Evolutionary conservation across 2,329 filamentous ascomycete species (phyloP).

Genomic region (Lasiodiplodia sp.): DNA sequence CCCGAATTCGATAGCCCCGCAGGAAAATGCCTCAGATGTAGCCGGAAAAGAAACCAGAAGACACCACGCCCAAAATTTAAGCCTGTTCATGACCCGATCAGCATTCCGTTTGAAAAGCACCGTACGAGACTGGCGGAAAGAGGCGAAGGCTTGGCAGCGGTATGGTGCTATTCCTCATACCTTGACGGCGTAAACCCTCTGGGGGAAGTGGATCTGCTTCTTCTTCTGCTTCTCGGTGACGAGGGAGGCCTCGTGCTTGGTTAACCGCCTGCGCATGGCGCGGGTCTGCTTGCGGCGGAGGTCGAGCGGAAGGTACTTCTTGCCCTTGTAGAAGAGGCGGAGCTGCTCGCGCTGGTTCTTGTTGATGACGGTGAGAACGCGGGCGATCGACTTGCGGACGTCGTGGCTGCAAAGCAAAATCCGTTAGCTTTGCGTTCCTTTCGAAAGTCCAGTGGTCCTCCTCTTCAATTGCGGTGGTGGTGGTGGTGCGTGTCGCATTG

Average conservation of each 20-base stretch:
- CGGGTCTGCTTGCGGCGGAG: conserved; percentile 98
- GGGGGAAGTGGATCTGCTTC: conserved; percentile 93
- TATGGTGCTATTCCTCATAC: conserved; percentile 55
- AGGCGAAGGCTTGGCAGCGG: not conserved
- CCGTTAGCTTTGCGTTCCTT: conserved; percentile 31
- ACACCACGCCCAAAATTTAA: conserved; percentile 26
- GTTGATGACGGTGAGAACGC: conserved; percentile 99
- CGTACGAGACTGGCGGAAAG: not conserved
- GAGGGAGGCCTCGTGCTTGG: conserved; percentile 84
- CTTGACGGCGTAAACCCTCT: conserved; percentile 99
- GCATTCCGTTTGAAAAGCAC: not conserved
- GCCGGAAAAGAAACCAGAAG: conserved; percentile 30
- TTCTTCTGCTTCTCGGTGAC: conserved; percentile 96
- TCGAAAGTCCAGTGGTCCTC: not conserved
- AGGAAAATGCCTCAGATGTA: conserved; percentile 29
- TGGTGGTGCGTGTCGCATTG: conserved; percentile 6
- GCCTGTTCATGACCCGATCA: conserved; percentile 20
- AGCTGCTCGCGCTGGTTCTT: conserved; percentile 98
- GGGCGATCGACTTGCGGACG: conserved; percentile 98
- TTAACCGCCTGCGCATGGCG: conserved; percentile 94
- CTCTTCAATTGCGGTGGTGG: conserved; percentile 2
- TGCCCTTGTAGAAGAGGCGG: conserved; percentile 99
- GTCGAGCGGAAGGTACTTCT: conserved; percentile 99
- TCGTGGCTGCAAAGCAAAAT: conserved; percentile 74
- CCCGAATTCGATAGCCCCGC: conserved; percentile 30